Evolutionary conservation across 306 rosid genomes (phyloP).

Genomic region (Fagus sylvatica): DNA sequence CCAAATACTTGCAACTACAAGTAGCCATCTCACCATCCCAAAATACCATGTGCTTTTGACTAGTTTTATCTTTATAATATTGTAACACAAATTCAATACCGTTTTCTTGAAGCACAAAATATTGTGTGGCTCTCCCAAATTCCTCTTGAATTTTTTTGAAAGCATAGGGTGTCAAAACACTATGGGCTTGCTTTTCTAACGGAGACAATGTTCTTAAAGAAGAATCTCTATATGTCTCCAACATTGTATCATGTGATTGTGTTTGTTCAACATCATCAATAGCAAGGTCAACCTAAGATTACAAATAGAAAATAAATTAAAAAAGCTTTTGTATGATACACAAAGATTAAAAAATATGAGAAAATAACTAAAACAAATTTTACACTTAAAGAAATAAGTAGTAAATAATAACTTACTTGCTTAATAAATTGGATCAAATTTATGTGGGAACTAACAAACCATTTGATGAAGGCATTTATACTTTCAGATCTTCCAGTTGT

Average conservation of each 20-base stretch:
- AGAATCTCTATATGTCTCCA: neutral
- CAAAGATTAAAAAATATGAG: neutral
- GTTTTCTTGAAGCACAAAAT: neutral
- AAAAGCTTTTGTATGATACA: no score
- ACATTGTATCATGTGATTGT: neutral
- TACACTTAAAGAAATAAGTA: neutral
- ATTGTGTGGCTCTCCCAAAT: neutral
- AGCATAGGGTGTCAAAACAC: conserved; percentile 1
- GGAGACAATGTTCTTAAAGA: neutral
- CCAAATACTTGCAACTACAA: neutral
- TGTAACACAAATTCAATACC: conserved; percentile 1
- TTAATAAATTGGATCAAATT: neutral
- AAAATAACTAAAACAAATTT: neutral
- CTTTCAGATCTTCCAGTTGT: neutral
- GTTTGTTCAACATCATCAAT: no score
- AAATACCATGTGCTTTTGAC: neutral
- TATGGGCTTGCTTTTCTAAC: no score
- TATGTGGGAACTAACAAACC: conserved; percentile 5
- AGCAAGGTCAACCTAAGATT: no score
- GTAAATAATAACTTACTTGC: neutral
- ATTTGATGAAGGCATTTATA: conserved; percentile 15
- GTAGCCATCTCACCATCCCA: conserved; percentile 10
- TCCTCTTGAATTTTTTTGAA: conserved; percentile 3
- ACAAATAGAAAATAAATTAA: neutral
- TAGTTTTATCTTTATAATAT: neutral